Conservation (phyloP, 2,329 filamentous ascomycete species). For the Hawksworthiomyces lignivorus region DNA sequence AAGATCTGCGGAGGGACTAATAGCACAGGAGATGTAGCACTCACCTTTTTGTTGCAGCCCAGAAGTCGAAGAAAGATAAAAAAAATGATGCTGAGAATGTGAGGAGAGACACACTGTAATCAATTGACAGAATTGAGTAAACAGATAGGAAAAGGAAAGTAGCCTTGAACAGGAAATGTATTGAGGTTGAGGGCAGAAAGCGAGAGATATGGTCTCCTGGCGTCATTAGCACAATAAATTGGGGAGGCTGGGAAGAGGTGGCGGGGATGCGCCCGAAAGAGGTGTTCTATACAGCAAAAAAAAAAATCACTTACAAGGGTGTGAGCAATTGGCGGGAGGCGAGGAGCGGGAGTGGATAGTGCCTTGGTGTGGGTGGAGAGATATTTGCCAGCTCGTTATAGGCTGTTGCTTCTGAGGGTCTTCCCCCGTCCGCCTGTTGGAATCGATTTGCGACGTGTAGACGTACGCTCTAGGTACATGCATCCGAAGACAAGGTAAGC, state of each 20-base stretch:
- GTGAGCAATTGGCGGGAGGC: constrained; percentile 6
- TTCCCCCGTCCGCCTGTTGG: background rate
- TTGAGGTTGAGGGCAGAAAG: constrained; percentile 3
- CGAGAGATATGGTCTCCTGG: constrained; percentile 11
- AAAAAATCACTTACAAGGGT: constrained; percentile 13
- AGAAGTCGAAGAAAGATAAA: background rate
- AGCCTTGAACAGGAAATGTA: constrained; percentile 5
- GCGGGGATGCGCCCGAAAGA: constrained; percentile 10
- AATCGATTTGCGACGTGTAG: constrained; percentile 4
- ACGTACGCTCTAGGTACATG: too few relatives aligned
- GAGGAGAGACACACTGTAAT: too few relatives aligned
- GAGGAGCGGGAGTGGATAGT: constrained; percentile 4
- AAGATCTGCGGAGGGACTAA: too few relatives aligned
- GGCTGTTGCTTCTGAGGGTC: constrained; percentile 7
- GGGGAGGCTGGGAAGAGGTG: constrained; percentile 17
- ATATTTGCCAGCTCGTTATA: constrained; percentile 11
- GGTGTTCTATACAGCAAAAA: constrained; percentile 1
- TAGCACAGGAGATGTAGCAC: too few relatives aligned
- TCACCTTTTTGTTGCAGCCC: too few relatives aligned
- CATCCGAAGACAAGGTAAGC: too few relatives aligned
- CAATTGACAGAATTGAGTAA: too few relatives aligned
- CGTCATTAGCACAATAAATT: constrained; percentile 15
- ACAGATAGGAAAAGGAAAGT: constrained; percentile 2
- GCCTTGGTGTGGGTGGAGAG: constrained; percentile 9
- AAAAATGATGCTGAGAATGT: background rate